phyloP scores from a whole-genome alignment of 2,329 filamentous ascomycete species.

The Penicillium verrucosum region DNA sequence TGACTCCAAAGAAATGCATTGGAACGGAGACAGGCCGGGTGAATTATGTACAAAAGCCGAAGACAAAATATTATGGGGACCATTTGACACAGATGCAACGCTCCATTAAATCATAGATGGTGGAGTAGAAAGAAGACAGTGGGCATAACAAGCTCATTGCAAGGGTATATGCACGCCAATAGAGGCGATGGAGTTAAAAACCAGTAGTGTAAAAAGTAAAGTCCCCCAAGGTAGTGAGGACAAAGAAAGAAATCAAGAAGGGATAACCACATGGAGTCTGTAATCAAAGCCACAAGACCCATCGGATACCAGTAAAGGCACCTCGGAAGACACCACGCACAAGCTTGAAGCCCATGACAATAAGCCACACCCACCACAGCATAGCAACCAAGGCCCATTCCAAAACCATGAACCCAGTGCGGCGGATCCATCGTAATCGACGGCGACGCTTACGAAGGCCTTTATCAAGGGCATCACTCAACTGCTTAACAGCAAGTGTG shows the following conservation, averaged over 20 bases:
- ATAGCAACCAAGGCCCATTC: constrained; percentile 86
- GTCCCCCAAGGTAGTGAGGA: not conserved
- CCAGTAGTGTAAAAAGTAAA: not conserved
- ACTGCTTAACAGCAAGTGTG: constrained; percentile 74
- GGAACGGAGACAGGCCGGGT: not conserved
- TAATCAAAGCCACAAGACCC: constrained; percentile 74
- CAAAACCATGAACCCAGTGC: constrained; percentile 74
- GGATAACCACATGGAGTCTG: constrained; percentile 10
- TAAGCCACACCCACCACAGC: constrained; percentile 92
- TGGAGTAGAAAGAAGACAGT: not conserved
- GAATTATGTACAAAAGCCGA: not conserved
- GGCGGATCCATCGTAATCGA: constrained; percentile 70
- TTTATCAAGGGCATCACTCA: constrained; percentile 69
- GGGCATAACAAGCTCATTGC: not conserved
- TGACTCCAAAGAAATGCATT: not conserved
- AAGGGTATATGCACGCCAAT: constrained; percentile 20
- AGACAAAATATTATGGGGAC: not conserved
- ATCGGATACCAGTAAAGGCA: constrained; percentile 60
- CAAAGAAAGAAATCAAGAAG: not conserved
- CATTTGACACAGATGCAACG: not conserved
- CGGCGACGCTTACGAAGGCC: constrained; percentile 70
- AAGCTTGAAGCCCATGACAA: constrained; percentile 73
- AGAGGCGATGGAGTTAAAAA: constrained; percentile 4
- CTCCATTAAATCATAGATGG: constrained; percentile 6
- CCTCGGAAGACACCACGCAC: constrained; percentile 62